Conservation (phyloP, 257 asterid genomes). For the Capsicum rhomboideum region DNA sequence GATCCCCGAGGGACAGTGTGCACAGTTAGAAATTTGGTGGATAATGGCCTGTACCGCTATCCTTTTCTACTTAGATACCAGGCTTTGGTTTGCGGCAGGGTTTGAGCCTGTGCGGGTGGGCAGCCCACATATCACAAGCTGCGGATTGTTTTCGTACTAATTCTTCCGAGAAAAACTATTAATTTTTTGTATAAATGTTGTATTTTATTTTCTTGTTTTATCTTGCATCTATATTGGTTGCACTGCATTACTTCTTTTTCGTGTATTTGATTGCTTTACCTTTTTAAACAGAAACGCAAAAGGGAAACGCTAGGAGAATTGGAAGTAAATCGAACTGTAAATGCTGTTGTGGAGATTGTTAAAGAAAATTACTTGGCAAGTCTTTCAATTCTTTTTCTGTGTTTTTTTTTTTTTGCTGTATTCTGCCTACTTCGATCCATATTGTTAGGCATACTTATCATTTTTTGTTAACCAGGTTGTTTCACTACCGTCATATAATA, state of each 20-base stretch:
- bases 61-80: background rate
- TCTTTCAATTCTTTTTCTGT: background rate
- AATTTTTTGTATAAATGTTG: background rate
- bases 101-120: background rate
- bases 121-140: background rate
- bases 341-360: constrained; percentile 72
- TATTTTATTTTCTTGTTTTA: background rate
- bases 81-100: background rate
- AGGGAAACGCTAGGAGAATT: constrained; percentile 44
- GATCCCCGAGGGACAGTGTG: background rate
- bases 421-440: constrained; percentile 5
- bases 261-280: background rate
- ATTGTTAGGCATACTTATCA: background rate
- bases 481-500: constrained; percentile 57
- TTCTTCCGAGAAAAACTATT: background rate
- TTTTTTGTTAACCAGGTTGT: constrained; percentile 49
- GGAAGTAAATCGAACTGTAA: constrained; percentile 69
- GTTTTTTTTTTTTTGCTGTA: background rate
- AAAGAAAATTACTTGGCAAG: constrained; percentile 88
- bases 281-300: constrained; percentile 64
- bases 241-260: background rate
- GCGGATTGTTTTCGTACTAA: background rate
- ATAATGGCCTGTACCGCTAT: background rate
- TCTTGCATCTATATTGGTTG: background rate
- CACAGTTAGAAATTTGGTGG: background rate